Conservation (phyloP, 148 eudicot genomes). For the Agrostemma githago region DNA sequence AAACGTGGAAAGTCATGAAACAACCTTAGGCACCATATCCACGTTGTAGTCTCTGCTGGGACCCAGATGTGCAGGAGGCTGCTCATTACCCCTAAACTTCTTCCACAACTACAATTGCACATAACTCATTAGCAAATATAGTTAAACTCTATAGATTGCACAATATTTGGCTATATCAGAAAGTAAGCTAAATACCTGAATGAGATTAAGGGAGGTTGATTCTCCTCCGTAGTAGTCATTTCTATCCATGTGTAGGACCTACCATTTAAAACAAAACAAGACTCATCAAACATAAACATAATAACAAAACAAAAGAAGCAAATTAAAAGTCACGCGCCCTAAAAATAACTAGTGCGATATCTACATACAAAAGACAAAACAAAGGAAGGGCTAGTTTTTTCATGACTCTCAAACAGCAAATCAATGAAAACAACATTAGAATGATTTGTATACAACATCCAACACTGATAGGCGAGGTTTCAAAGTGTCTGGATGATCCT, state of each 20-base stretch:
- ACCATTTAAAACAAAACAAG: constrained; percentile 9
- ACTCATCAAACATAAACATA: constrained; percentile 6
- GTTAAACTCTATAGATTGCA: neutral
- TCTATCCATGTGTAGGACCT: constrained; percentile 99
- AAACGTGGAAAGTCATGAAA: neutral
- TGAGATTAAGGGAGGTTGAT: constrained; percentile 89
- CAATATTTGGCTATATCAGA: neutral
- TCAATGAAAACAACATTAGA: neutral
- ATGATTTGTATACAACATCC: neutral
- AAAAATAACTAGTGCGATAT: too few species aligned
- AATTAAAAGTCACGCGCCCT: too few species aligned
- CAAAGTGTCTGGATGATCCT: neutral
- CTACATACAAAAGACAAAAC: neutral
- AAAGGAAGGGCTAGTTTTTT: neutral
- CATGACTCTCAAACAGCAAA: neutral
- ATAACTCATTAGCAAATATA: constrained; percentile 1
- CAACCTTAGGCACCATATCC: constrained; percentile 96
- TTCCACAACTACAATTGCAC: constrained; percentile 71
- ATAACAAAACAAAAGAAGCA: neutral
- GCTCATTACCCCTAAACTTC: constrained; percentile 76
- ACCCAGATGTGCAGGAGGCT: constrained; percentile 78
- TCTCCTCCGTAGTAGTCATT: constrained; percentile 99
- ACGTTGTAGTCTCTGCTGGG: constrained; percentile 90
- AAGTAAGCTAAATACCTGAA: constrained; percentile 46
- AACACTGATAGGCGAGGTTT: neutral